Evolutionary conservation across 225 moss, liverwort and hornwort genomes (phyloP).

Genomic region (Marchantia polymorpha): DNA sequence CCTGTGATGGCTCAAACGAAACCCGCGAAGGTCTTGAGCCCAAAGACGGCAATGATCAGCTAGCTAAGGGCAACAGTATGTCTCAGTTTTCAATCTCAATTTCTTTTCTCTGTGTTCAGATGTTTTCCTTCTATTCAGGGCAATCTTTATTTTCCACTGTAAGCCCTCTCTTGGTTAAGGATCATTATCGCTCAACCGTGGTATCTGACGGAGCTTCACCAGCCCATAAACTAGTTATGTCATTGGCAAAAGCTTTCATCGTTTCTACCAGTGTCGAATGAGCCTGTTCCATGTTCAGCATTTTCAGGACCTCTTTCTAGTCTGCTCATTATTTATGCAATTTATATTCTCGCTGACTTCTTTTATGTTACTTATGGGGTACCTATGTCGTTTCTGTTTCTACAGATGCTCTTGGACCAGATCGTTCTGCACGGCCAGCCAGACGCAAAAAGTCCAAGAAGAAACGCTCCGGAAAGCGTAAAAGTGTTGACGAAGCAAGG

Average conservation of each 20-base stretch:
- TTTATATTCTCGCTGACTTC: neutral
- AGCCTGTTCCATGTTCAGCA: neutral
- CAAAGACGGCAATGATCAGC: neutral
- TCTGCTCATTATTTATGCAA: neutral
- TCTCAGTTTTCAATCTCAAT: neutral
- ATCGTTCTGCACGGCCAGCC: neutral
- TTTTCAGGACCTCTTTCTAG: neutral
- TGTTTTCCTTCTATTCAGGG: no score
- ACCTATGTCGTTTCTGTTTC: neutral
- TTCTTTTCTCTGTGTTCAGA: no score
- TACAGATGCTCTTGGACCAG: slow-evolving; percentile 16
- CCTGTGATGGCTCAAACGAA: neutral
- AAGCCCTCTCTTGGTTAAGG: no score
- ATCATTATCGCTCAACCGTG: no score
- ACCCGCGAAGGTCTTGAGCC: neutral
- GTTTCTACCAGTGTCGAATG: no score
- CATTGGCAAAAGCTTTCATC: no score
- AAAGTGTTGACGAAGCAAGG: slow-evolving; percentile 31
- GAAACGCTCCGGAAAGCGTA: slow-evolving; percentile 42
- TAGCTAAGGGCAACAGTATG: neutral
- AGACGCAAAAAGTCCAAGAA: slow-evolving; percentile 17
- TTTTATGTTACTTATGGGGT: neutral
- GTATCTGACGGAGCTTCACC: no score
- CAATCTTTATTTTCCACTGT: no score
- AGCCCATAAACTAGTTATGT: no score